Percentiles rank a stretch among this genome's conserved stretches.
Conservation (phyloP, 2,329 filamentous ascomycete genomes). For the Fusarium sp. region DNA sequence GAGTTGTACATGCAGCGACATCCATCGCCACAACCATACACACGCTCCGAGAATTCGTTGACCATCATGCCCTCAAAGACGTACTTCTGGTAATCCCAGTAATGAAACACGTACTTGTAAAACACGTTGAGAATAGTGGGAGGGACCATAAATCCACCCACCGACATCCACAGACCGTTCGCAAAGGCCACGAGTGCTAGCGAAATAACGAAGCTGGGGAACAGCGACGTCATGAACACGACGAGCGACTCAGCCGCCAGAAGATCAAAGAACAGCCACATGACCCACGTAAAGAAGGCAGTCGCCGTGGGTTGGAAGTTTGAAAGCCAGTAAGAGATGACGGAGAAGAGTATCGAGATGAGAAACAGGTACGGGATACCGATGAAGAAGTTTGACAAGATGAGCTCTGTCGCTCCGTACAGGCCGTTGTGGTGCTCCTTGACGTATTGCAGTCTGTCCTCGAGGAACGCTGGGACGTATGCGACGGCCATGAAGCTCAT, state of each 20-base stretch:
- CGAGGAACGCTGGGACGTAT: constrained; percentile 86
- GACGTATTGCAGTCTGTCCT: constrained; percentile 54
- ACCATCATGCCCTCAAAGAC: constrained; percentile 96
- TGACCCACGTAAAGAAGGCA: constrained; percentile 81
- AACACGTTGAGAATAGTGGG: constrained; percentile 81
- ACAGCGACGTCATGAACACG: constrained; percentile 77
- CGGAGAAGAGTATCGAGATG: constrained; percentile 80
- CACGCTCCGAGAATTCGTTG: constrained; percentile 79
- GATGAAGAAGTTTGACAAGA: constrained; percentile 84
- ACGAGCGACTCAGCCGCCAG: constrained; percentile 86
- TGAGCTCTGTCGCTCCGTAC: constrained; percentile 79
- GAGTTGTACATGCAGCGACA: constrained; percentile 80
- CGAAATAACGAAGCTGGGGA: constrained; percentile 83
- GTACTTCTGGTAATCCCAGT: constrained; percentile 88
- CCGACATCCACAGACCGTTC: constrained; percentile 91
- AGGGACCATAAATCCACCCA: constrained; percentile 84
- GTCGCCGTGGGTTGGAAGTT: constrained; percentile 75
- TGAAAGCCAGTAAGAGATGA: constrained; percentile 82
- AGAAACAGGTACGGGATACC: constrained; percentile 85
- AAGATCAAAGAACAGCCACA: constrained; percentile 89
- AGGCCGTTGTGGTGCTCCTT: constrained; percentile 85
- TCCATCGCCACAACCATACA: constrained; percentile 60
- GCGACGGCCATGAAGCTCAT: constrained; percentile 88
- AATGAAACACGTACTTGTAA: constrained; percentile 89
- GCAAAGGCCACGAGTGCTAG: constrained; percentile 86